These are phyloP conservation scores for Tillandsia fasciculata DNA, from an alignment of 176 grass and related monocot genomes.

Conservation along the genomic window DNA sequence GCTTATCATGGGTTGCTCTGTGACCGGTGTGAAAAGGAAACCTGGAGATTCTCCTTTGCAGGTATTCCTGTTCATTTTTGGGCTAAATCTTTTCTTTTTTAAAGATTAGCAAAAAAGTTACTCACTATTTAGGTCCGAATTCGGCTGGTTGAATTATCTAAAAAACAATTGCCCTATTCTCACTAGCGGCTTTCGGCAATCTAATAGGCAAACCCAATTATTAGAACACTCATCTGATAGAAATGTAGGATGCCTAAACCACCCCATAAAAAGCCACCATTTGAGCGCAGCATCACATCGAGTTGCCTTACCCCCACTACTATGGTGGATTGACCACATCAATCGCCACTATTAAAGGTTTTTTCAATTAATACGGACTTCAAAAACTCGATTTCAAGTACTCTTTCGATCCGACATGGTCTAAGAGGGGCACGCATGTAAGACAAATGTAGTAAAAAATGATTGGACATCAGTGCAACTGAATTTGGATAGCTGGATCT, in stretches of 20 bases:
- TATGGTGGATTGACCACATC: not conserved
- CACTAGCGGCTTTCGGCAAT: too few relatives aligned
- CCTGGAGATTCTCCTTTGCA: constrained; percentile 64
- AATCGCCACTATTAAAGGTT: not conserved
- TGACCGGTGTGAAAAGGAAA: constrained; percentile 69
- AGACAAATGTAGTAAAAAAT: not conserved
- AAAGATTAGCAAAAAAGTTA: not conserved
- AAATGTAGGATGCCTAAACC: too few relatives aligned
- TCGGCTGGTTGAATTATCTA: too few relatives aligned
- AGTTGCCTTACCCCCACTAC: not conserved
- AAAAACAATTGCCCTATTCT: too few relatives aligned
- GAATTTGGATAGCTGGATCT: not conserved
- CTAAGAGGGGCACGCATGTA: not conserved
- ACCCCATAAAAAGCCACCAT: too few relatives aligned
- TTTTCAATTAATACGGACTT: not conserved
- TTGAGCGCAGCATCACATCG: too few relatives aligned
- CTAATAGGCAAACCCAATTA: too few relatives aligned
- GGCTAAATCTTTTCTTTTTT: not conserved
- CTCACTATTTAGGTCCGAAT: too few relatives aligned
- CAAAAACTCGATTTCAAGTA: not conserved
- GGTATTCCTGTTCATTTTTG: constrained; percentile 21
- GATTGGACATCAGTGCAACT: not conserved
- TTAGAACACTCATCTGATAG: too few relatives aligned
- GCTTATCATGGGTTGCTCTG: constrained; percentile 89
- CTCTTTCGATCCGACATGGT: not conserved